phyloP scores from a whole-genome alignment of 2,329 filamentous ascomycete genomes.

The Phaeosphaeria sp. region DNA sequence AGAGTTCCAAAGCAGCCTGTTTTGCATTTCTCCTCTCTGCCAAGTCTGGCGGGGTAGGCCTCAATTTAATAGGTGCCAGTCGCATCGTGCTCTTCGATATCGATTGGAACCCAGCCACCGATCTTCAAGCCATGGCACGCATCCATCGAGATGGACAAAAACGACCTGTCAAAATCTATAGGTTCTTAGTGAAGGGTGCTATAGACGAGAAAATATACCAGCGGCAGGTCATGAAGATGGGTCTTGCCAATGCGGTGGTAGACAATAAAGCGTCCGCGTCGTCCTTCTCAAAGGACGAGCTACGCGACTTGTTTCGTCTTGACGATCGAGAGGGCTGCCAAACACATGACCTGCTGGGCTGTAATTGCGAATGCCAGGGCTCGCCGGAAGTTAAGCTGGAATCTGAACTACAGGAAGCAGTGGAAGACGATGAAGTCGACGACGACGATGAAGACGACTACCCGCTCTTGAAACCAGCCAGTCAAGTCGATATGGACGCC shows the following conservation, averaged over 20 bases:
- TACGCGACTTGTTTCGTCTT: slow-evolving; percentile 70
- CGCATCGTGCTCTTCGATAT: slow-evolving; percentile 75
- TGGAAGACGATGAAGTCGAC: slow-evolving; percentile 27
- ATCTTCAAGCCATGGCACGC: slow-evolving; percentile 76
- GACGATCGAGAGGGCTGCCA: slow-evolving; percentile 67
- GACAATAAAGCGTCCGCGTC: slow-evolving; percentile 67
- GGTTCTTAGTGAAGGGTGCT: slow-evolving; percentile 70
- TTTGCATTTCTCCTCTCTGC: slow-evolving; percentile 77
- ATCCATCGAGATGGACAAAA: slow-evolving; percentile 77
- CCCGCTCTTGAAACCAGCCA: slow-evolving; percentile 45
- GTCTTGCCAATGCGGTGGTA: slow-evolving; percentile 73
- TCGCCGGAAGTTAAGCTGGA: slow-evolving; percentile 20
- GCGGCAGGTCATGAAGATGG: slow-evolving; percentile 73
- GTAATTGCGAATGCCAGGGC: slow-evolving; percentile 66
- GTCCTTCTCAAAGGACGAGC: slow-evolving; percentile 70
- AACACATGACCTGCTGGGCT: slow-evolving; percentile 72
- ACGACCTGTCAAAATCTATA: slow-evolving; percentile 70
- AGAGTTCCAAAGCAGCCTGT: slow-evolving; percentile 58
- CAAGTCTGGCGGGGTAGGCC: slow-evolving; percentile 72
- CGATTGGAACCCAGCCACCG: slow-evolving; percentile 78
- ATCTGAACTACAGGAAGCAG: slow-evolving; percentile 18
- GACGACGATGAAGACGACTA: slow-evolving; percentile 29
- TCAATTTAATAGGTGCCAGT: slow-evolving; percentile 75
- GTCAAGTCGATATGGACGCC: slow-evolving; percentile 54
- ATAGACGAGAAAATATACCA: slow-evolving; percentile 80